These are phyloP conservation scores for Cyanidiococcus yangmingshanensis DNA, from an alignment of 23 red algal species.

Conservation along the genomic window DNA sequence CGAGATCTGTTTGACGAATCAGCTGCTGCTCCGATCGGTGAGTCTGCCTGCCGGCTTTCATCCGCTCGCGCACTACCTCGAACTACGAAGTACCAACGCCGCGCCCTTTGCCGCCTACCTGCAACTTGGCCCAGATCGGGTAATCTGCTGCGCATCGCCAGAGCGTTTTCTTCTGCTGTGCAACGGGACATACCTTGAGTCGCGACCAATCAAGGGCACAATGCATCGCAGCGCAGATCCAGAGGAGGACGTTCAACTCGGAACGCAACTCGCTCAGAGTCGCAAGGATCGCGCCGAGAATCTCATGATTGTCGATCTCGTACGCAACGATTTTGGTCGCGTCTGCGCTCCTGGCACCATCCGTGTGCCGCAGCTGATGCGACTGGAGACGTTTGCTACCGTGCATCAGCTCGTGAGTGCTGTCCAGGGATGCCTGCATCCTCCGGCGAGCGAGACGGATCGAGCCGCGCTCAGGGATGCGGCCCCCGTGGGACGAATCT, in stretches of 20 bases:
- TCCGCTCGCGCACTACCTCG: slow-evolving; percentile 40
- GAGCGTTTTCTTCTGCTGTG: slow-evolving; percentile 70
- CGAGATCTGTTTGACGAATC: slow-evolving; percentile 91
- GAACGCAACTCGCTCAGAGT: slow-evolving; percentile 27
- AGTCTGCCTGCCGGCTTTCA: slow-evolving; percentile 22
- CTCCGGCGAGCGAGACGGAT: not conserved
- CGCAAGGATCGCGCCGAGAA: slow-evolving; percentile 92
- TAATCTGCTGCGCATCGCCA: slow-evolving; percentile 82
- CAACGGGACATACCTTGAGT: slow-evolving; percentile 41
- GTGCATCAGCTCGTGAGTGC: slow-evolving; percentile 95
- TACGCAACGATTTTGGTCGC: slow-evolving; percentile 84
- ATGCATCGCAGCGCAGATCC: slow-evolving; percentile 34
- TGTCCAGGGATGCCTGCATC: slow-evolving; percentile 28
- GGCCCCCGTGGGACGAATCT: not conserved
- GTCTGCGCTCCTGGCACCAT: slow-evolving; percentile 67
- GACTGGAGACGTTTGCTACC: slow-evolving; percentile 72
- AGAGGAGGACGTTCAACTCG: slow-evolving; percentile 50
- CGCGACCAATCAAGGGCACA: slow-evolving; percentile 95
- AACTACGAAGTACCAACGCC: slow-evolving; percentile 55
- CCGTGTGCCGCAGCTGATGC: slow-evolving; percentile 70
- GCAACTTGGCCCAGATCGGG: slow-evolving; percentile 26
- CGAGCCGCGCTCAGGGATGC: not conserved
- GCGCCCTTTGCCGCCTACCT: slow-evolving; percentile 81
- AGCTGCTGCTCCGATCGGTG: slow-evolving; percentile 26
- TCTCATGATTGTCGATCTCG: slow-evolving; percentile 98